phyloP scores from a whole-genome alignment of 192 early-diverging fungal species.

The Dissophora globulifera region DNA sequence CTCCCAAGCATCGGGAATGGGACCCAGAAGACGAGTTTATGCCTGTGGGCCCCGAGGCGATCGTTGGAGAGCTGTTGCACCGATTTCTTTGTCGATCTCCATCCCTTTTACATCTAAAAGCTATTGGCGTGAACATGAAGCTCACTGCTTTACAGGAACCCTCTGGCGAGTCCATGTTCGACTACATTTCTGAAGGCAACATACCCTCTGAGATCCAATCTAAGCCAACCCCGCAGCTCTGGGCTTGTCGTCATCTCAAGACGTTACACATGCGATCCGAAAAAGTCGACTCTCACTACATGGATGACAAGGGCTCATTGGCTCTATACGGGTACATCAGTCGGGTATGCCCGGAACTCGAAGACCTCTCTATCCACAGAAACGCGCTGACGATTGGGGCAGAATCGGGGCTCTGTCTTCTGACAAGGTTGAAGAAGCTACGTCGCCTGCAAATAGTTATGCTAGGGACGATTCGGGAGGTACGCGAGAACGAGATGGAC shows the following conservation, averaged over 20 bases:
- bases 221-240: neutral
- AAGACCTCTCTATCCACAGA: neutral
- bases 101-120: neutral
- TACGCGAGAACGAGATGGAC: neutral
- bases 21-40: neutral
- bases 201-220: neutral
- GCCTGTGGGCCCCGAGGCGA: neutral
- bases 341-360: conserved; percentile 1
- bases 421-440: neutral
- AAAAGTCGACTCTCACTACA: too few species aligned
- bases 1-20: too few species aligned
- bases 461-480: neutral
- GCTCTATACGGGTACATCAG: conserved; percentile 1
- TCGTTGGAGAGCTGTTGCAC: neutral
- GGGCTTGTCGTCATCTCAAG: conserved; percentile 4
- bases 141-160: neutral
- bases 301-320: neutral
- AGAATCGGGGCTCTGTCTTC: neutral
- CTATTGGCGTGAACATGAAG: neutral
- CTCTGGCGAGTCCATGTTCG: neutral
- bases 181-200: neutral
- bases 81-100: neutral
- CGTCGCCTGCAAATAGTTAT: neutral
- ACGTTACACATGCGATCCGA: neutral
- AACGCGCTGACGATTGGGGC: neutral